Evolutionary conservation across 2,329 filamentous ascomycete genomes (phyloP).

Genomic region (Talaromyces sp.): DNA sequence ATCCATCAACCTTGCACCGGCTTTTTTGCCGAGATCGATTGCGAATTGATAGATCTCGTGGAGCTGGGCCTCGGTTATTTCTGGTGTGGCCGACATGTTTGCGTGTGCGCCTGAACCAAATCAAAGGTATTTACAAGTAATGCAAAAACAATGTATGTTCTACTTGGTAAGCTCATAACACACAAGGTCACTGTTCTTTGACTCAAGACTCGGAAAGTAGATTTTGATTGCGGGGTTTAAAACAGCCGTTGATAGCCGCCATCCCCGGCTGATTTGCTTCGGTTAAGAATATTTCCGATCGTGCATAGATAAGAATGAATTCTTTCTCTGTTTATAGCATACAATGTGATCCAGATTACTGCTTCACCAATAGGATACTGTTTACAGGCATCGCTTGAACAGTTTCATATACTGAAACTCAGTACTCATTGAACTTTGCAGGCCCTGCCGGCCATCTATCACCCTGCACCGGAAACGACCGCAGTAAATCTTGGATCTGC

Average conservation of each 20-base stretch:
- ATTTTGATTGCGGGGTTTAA: not conserved
- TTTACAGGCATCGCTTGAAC: not conserved
- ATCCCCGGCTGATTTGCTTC: not conserved
- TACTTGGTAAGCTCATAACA: not conserved
- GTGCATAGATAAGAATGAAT: too few relatives aligned
- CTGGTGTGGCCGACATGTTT: slow-evolving; percentile 5
- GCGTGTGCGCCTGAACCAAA: not conserved
- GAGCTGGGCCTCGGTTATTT: slow-evolving; percentile 34
- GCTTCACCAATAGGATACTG: too few relatives aligned
- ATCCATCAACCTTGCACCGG: slow-evolving; percentile 64
- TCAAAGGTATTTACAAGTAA: not conserved
- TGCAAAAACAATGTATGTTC: not conserved
- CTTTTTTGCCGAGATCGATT: slow-evolving; percentile 65
- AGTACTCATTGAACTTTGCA: slow-evolving; percentile 13
- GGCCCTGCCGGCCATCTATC: slow-evolving; percentile 19
- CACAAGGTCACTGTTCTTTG: too few relatives aligned
- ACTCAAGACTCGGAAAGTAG: not conserved
- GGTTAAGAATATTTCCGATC: not conserved
- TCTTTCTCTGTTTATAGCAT: not conserved
- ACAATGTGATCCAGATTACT: not conserved
- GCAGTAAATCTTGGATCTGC: slow-evolving; percentile 3
- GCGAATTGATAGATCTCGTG: slow-evolving; percentile 68
- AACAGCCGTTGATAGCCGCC: slow-evolving; percentile 3
- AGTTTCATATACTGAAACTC: not conserved
- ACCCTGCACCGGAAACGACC: slow-evolving; percentile 13